Base-by-base conservation (phyloP, 441 rosid species). In the Mallotus japonicus region DNA sequence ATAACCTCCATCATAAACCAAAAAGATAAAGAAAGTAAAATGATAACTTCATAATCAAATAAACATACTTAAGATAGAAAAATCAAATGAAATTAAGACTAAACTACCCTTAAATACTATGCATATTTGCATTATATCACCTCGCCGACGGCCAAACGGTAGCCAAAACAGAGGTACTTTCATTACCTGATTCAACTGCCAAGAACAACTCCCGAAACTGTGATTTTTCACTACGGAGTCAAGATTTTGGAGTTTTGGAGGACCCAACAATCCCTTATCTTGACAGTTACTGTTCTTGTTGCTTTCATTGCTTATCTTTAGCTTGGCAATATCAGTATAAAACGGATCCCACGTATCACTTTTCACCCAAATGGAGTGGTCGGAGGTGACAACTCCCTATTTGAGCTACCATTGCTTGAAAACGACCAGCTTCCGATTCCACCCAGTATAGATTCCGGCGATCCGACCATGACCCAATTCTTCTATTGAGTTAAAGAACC, bases 371-470 rank as follows among this genome's bases (percentile, higher is more conserved):
- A 83, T n/a, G 96, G 90, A 55, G 93, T 83, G 72, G 87, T 67
- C 3, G 97, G 89, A 5, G 94, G 90, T 3, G 95, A 91, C 0
- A 87, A 71, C n/a, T 63, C 89, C 3, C 91, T 85, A 65, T 78
- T 85, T 6, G 92, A 84, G 72, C 97, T 91, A 9, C 87, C 86
- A 54, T 78, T 85, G 72, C 94, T 84, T 0, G 93, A 90, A 32
- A 69, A 74, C 2, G 91, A 87, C 86, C 81, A 83, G 79, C 92
- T 79, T 15, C 83, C 89, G 58, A 79, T 62, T 72, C 90, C 90
- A 76, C 79, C 79, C 80, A 84, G 89, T 1, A 91, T 85, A 74
- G 95, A 90, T 80, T 90, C 83, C 0, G 92, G 97, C 2, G 97
- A 92, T 58, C 86, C 87, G 5, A 81, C 79, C 75, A 72, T 63